Conservation (phyloP, 2,329 filamentous ascomycete genomes). For the Paracamarosporium sp. region DNA sequence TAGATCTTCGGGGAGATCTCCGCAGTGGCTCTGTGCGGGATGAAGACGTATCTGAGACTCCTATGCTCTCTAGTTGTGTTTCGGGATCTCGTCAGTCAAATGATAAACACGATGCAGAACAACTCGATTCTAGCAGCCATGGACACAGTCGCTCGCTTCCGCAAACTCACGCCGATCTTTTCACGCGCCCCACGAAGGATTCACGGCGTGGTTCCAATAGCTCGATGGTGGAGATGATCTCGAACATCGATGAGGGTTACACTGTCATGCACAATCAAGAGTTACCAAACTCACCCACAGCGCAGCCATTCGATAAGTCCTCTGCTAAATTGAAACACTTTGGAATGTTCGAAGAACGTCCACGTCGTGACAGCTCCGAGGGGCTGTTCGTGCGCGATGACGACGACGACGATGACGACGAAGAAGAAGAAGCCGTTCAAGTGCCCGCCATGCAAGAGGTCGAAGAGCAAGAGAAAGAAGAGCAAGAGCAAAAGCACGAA, state of each 20-base stretch:
- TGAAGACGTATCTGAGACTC: not conserved
- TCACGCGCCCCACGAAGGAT: not conserved
- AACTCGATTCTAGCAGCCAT: not conserved
- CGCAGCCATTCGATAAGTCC: not conserved
- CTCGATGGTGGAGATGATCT: not conserved
- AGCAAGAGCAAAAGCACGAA: too few species aligned
- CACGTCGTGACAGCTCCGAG: not conserved
- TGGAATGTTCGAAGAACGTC: not conserved
- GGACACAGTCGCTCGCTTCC: not conserved
- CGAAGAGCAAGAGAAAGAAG: not conserved
- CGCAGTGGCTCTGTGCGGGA: not conserved
- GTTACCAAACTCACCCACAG: not conserved
- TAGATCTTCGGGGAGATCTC: not conserved
- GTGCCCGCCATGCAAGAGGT: not conserved
- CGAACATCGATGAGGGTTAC: not conserved
- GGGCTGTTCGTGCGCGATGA: not conserved
- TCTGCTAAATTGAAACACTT: not conserved
- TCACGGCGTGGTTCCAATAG: not conserved
- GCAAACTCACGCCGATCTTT: not conserved
- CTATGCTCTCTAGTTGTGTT: not conserved
- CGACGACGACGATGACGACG: constrained; percentile 1
- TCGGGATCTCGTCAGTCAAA: not conserved
- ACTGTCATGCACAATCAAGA: not conserved
- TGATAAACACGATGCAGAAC: not conserved
- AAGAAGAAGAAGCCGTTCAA: not conserved